phyloP scores from a whole-genome alignment of 192 early-diverging fungal species.

The Entrophospora sp. region DNA sequence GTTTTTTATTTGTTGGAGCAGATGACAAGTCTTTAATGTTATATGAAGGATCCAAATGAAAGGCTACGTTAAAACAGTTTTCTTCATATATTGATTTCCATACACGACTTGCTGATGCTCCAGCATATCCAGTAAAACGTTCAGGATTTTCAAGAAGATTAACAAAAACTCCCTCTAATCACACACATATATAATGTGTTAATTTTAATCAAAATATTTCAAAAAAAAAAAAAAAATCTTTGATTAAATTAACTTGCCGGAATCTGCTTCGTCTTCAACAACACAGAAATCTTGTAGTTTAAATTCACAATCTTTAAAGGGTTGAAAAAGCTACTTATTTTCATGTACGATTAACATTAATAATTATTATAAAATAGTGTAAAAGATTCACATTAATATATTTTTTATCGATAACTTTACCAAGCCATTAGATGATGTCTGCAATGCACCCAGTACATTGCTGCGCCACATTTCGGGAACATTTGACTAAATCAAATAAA shows the following conservation, averaged over 20 bases:
- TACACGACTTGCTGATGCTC: conserved; percentile 75
- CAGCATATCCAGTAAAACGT: conserved; percentile 93
- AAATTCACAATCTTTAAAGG: conserved; percentile 48
- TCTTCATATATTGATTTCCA: conserved; percentile 98
- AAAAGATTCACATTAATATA: no score
- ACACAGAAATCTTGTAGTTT: conserved; percentile 81
- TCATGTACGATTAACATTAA: no score
- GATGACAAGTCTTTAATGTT: conserved; percentile 26
- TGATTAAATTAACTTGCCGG: no score
- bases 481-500: no score
- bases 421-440: conserved; percentile 47
- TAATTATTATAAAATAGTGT: no score
- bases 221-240: no score
- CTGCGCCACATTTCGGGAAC: conserved; percentile 35
- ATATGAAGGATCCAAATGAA: conserved; percentile 42
- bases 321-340: conserved; percentile 50
- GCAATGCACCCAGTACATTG: conserved; percentile 60
- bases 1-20: conserved; percentile 22
- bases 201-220: no score
- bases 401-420: no score
- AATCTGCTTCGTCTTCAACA: conserved; percentile 68
- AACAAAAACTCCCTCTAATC: conserved; percentile 78
- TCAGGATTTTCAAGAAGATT: conserved; percentile 90
- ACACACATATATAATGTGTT: no score
- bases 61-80: conserved; percentile 84